Evolutionary conservation across 345 rosid species (phyloP), one percentile per base, ranked within the genome.

Genomic region (Euphorbia tirucalli): DNA sequence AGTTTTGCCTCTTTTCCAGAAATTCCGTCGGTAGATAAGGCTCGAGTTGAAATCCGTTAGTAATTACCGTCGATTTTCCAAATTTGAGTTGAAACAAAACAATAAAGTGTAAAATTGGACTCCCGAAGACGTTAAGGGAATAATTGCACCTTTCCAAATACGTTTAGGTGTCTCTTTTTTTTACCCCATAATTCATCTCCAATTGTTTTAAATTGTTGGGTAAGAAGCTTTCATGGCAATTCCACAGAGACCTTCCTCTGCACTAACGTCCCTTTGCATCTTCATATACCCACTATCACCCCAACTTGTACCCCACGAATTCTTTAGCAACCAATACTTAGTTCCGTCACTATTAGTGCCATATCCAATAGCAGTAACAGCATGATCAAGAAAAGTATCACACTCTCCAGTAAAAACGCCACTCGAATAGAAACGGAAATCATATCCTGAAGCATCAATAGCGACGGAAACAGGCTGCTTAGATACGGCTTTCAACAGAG

Each of bases 271-370:
- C 71, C 86, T 83, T 72, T 78, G 78, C 21, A 87, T 72, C 83
- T 80, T 85, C 48, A 87, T 83, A 58, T 78, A 87, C 35, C 92
- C 95, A 7, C 41, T 18, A 61, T 89, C 91, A 2, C 89, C 90
- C 90, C 90, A 89, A 28, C 66, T 22, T 0, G 46, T 27, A 4
- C 92, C 91, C 90, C 95, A 87, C 1, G 95, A 89, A 65, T 87
- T 87, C 88, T 87, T 87, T 16, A 82, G 77, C 74, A 84, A 46
- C 90, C 88, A 88, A 55, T 87, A 87, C 74, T 82, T 81, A 2
- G 73, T 71, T 31, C 89, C 90, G 6, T 71, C 81, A 0, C n/a
- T 18, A 49, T 35, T 69, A 21, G 66, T 69, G 14, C 89, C 92
- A 1, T 87, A 89, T n/a, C 95, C 95, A 37, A 89, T 77, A 0